phyloP scores from a whole-genome alignment of 495 filamentous ascomycete genomes.

The Aspergillus mulundensis region DNA sequence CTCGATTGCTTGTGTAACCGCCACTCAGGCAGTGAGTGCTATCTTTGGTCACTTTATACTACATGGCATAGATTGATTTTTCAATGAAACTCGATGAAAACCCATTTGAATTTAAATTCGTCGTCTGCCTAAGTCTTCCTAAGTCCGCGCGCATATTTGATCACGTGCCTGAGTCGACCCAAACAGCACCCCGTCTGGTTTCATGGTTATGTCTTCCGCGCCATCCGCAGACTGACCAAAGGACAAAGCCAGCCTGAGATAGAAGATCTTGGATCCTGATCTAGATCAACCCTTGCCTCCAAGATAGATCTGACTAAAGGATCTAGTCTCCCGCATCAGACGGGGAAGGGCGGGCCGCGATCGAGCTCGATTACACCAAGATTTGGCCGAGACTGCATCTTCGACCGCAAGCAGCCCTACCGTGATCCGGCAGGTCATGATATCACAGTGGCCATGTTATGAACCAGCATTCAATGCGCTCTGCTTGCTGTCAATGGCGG shows the following conservation, averaged over 20 bases:
- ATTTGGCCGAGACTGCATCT: background rate
- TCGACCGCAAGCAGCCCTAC: background rate
- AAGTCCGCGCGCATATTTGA: background rate
- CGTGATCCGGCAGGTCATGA: background rate
- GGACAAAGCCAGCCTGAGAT: too few species aligned
- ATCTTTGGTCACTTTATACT: slow-evolving; percentile 13
- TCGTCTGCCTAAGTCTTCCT: background rate
- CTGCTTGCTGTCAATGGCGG: slow-evolving; percentile 1
- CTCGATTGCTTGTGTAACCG: background rate
- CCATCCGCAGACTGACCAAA: background rate
- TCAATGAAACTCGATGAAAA: background rate
- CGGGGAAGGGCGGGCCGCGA: background rate
- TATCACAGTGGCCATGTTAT: slow-evolving; percentile 8
- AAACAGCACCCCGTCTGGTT: background rate
- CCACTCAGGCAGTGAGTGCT: slow-evolving; percentile 4
- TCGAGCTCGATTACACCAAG: background rate
- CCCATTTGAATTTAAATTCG: background rate
- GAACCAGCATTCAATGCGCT: slow-evolving; percentile 1
- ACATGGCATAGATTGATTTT: slow-evolving; percentile 4
- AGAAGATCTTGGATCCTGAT: background rate
- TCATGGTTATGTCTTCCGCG: background rate
- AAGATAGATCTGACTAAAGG: background rate
- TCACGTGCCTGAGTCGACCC: background rate
- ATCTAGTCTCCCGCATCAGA: background rate
- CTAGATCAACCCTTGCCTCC: background rate